These are phyloP conservation scores for Albugo candida DNA, from an alignment of 352 stramenopile genomes.

Conservation along the genomic window DNA sequence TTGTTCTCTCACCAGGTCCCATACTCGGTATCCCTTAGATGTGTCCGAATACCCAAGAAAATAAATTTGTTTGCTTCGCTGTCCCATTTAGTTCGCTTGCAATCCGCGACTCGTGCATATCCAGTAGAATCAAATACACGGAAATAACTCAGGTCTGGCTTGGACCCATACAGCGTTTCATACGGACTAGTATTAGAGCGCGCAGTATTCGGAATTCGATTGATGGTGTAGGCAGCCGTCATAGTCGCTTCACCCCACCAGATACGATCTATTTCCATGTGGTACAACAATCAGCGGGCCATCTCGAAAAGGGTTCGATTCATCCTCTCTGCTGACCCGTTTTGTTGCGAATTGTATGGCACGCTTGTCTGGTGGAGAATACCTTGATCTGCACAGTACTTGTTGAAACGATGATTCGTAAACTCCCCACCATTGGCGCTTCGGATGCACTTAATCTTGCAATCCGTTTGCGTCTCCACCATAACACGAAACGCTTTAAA, in stretches of 20 bases:
- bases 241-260: slow-evolving; percentile 9
- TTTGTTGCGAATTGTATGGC: slow-evolving; percentile 6
- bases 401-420: slow-evolving; percentile 1
- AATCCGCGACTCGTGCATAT: neutral
- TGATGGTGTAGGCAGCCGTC: slow-evolving; percentile 7
- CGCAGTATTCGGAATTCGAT: slow-evolving; percentile 4
- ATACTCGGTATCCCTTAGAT: slow-evolving; percentile 3
- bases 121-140: neutral
- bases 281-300: slow-evolving; percentile 5
- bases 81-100: slow-evolving; percentile 2
- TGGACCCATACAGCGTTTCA: slow-evolving; percentile 1
- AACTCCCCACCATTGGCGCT: slow-evolving; percentile 12
- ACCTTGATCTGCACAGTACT: slow-evolving; percentile 1
- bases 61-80: slow-evolving; percentile 1
- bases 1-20: neutral
- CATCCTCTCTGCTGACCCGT: slow-evolving; percentile 9
- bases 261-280: slow-evolving; percentile 1
- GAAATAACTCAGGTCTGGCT: neutral
- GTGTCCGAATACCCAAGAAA: slow-evolving; percentile 1
- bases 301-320: slow-evolving; percentile 8
- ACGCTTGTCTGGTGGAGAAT: slow-evolving; percentile 8
- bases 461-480: slow-evolving; percentile 2
- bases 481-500: slow-evolving; percentile 4
- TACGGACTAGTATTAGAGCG: slow-evolving; percentile 1
- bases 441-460: slow-evolving; percentile 5